A percentile compares a stretch with the other conserved stretches of the same genome.
phyloP scores from a whole-genome alignment of 345 rosid species.

The Alliaria petiolata region DNA sequence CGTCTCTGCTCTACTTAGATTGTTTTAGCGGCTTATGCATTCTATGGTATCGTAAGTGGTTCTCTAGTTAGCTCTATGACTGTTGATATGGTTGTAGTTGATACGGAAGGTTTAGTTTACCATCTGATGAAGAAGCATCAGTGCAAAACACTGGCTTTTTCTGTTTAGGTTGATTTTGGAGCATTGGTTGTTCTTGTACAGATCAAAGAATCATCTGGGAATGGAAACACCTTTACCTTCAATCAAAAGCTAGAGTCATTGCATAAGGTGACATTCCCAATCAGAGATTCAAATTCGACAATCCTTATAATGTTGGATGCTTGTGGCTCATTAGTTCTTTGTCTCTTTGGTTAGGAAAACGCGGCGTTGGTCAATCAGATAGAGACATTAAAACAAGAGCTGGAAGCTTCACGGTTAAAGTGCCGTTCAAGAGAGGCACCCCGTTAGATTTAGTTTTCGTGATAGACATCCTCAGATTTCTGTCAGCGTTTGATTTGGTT shows the following conservation, averaged over 20 bases:
- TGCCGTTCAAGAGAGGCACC: constrained; percentile 32
- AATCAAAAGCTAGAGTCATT: constrained; percentile 44
- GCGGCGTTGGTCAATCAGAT: constrained; percentile 41
- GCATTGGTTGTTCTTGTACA: constrained; percentile 24
- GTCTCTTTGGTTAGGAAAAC: constrained; percentile 49
- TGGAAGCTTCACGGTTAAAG: constrained; percentile 42
- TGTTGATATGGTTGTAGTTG: neutral
- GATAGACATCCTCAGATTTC: neutral
- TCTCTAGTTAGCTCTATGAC: neutral
- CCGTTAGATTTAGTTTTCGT: neutral
- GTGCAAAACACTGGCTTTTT: neutral
- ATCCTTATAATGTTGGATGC: neutral
- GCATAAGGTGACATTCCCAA: constrained; percentile 47
- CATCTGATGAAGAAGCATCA: neutral
- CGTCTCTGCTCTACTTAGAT: neutral
- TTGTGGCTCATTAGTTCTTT: constrained; percentile 10
- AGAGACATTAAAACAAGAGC: constrained; percentile 46
- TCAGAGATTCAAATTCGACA: neutral
- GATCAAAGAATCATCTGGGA: constrained; percentile 44
- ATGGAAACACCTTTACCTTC: constrained; percentile 31
- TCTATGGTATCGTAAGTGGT: neutral
- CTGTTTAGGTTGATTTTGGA: neutral
- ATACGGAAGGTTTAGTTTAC: neutral
- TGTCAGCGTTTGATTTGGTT: neutral
- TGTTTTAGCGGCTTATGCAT: neutral